Evolutionary conservation across 495 filamentous ascomycete species (phyloP), one percentile per base, ranked within the genome.

Genomic region (Aspergillus biplanus): DNA sequence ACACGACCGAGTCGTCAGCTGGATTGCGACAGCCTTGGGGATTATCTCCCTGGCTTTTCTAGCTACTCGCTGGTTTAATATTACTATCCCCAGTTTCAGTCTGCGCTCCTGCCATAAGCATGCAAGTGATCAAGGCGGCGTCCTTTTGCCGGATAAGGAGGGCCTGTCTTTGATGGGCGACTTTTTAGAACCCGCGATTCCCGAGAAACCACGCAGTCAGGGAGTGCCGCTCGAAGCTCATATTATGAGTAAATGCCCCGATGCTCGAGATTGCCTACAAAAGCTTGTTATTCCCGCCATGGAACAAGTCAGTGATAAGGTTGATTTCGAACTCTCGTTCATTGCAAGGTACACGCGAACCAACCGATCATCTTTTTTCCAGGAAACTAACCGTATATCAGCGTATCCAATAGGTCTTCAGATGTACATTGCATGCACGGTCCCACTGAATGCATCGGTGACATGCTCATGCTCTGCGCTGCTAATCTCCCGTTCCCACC

Each of bases 161-260:
- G 50, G 56, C 15, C 32, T 18, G 7, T 52, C 55, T 11, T 50
- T 54, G 35, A 55, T 61, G 35, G 44, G 42, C 59, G 11, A 11
- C 11, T 34, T 55, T n/a, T n/a, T 16, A 48, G 33, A 42, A 53
- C 8, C 35, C 46, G 7, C 12, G n/a, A n/a, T n/a, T 21, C 5
- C 31, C 2, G 53, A 56, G 16, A 49, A 32, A 37, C 56, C 35
- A 50, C 39, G 48, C 18, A 42, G 35, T 47, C 70, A 65, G 9
- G 84, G 80, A 55, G 88, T 97, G 11, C 88, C 92, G 4, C 79
- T 99, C 8, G 95, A 99, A 70, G 90, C 91, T 59, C 92, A 96
- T 70, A 90, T 97, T 63, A 97, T 97, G 89, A 90, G 89, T 75
- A 97, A 98, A 79, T 99, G 95, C 68, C 95, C 95, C 1, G 92